Evolutionary conservation across 2,329 filamentous ascomycete genomes (phyloP).

Genomic region (Hypocrella siamensis): DNA sequence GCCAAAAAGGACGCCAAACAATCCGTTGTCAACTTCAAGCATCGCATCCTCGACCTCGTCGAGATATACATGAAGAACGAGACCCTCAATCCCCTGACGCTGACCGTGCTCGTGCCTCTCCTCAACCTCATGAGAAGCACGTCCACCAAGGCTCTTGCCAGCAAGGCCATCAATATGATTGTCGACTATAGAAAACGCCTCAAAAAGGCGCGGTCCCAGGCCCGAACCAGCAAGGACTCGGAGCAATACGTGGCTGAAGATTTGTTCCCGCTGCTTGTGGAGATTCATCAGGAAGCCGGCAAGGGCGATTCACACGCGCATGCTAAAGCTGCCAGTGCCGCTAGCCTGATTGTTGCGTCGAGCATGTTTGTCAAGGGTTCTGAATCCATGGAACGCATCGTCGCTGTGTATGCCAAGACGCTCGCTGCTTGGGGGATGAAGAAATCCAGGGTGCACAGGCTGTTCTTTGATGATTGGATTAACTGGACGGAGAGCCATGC

Average conservation of each 20-base stretch:
- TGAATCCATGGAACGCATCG: slow-evolving; percentile 35
- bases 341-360: slow-evolving; percentile 51
- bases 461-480: slow-evolving; percentile 57
- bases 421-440: slow-evolving; percentile 41
- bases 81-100: slow-evolving; percentile 48
- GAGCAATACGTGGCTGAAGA: slow-evolving; percentile 17
- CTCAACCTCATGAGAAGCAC: slow-evolving; percentile 65
- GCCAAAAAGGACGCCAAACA: slow-evolving; percentile 78
- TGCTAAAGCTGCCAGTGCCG: slow-evolving; percentile 57
- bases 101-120: slow-evolving; percentile 60
- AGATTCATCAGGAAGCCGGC: slow-evolving; percentile 53
- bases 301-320: slow-evolving; percentile 54
- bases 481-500: slow-evolving; percentile 51
- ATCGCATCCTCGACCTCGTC: slow-evolving; percentile 76
- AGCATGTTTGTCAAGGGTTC: slow-evolving; percentile 40
- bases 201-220: slow-evolving; percentile 34
- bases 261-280: slow-evolving; percentile 42
- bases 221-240: slow-evolving; percentile 8
- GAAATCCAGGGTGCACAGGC: slow-evolving; percentile 42
- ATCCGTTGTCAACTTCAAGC: slow-evolving; percentile 87
- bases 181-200: slow-evolving; percentile 54
- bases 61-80: slow-evolving; percentile 74
- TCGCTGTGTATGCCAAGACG: slow-evolving; percentile 48
- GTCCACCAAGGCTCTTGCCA: slow-evolving; percentile 56
- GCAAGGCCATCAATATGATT: slow-evolving; percentile 58